These are phyloP conservation scores for Plectranthus barbatus DNA, from an alignment of 257 asterid genomes.

Conservation along the genomic window DNA sequence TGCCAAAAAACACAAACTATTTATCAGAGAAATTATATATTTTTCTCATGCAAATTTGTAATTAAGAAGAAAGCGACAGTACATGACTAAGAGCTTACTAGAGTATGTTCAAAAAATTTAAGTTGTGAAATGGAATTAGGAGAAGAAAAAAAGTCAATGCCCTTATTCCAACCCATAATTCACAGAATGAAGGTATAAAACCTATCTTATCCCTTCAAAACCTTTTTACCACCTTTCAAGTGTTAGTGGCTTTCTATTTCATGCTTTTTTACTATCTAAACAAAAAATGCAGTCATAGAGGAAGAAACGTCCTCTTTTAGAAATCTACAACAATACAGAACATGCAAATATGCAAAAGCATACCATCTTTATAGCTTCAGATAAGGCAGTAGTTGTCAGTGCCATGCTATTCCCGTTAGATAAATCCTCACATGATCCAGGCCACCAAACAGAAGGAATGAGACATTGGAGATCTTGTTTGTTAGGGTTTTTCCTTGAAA, in stretches of 20 bases:
- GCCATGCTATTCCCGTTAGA: constrained; percentile 76
- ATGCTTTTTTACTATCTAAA: neutral
- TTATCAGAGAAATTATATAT: constrained; percentile 1
- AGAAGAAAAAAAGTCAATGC: neutral
- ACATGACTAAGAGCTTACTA: too few relatives aligned
- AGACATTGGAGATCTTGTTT: constrained; percentile 81
- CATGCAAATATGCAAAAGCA: constrained; percentile 6
- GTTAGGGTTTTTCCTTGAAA: constrained; percentile 73
- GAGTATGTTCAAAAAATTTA: too few relatives aligned
- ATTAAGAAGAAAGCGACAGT: too few relatives aligned
- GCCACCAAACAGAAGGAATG: constrained; percentile 96
- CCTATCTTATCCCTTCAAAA: neutral
- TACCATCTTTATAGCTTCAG: constrained; percentile 81
- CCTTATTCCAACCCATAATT: neutral
- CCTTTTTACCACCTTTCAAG: neutral
- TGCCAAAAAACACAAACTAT: constrained; percentile 5
- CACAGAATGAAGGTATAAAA: neutral
- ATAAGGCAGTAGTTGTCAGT: constrained; percentile 78
- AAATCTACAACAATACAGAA: neutral
- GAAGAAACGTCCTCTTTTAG: neutral
- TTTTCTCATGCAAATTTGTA: neutral
- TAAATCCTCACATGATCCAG: constrained; percentile 77
- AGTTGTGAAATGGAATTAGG: neutral
- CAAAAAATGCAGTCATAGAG: neutral
- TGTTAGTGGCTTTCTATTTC: neutral